Evolutionary conservation across 805 yeast genomes (phyloP).

Genomic region (Yarrowia sp.): DNA sequence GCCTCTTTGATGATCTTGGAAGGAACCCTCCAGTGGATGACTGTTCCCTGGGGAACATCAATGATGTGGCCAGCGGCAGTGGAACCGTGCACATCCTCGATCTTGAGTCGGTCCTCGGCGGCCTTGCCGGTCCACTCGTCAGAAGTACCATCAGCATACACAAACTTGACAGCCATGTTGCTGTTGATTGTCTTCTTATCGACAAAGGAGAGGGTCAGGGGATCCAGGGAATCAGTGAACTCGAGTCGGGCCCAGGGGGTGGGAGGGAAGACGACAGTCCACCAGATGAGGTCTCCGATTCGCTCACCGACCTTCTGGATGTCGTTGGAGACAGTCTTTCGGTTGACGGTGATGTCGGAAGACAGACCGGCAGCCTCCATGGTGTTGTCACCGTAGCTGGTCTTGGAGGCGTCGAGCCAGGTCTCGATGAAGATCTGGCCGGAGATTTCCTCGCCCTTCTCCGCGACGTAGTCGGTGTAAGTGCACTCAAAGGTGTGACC

Average conservation of each 20-base stretch:
- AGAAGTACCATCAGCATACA: no score
- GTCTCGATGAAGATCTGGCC: background rate
- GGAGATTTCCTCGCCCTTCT: background rate
- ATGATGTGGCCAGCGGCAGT: background rate
- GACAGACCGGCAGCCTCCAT: background rate
- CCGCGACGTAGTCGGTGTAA: conserved; percentile 13
- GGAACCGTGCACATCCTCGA: background rate
- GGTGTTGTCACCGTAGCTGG: background rate
- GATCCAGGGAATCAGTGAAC: background rate
- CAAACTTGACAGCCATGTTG: background rate
- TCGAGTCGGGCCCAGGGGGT: conserved; percentile 21
- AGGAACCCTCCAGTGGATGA: background rate
- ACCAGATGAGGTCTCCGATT: conserved; percentile 1
- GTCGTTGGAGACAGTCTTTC: background rate
- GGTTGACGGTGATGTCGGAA: background rate
- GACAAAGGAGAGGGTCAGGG: background rate
- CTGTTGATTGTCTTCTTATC: background rate
- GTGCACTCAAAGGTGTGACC: conserved; percentile 2
- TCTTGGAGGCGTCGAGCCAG: background rate
- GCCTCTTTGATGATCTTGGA: conserved; percentile 1
- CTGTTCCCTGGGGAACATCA: background rate
- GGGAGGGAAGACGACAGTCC: conserved; percentile 6
- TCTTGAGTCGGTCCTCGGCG: background rate
- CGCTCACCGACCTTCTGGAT: background rate
- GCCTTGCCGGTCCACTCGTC: background rate